These are phyloP conservation scores for Chloris gayana DNA, from an alignment of 176 grass and related monocot genomes.

Conservation along the genomic window DNA sequence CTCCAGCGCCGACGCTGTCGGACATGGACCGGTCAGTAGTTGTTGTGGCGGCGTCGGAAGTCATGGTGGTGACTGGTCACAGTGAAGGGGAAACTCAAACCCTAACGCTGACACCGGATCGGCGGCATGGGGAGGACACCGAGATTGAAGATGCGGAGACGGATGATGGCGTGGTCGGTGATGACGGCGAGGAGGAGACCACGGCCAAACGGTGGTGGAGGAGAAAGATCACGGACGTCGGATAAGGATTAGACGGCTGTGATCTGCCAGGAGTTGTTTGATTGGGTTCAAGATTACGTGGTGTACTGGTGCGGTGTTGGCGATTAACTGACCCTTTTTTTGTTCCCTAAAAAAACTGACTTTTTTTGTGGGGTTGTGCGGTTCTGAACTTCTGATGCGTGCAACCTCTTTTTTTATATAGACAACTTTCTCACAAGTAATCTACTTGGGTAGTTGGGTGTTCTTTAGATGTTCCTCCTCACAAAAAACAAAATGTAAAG, in stretches of 20 bases:
- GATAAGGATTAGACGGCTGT: slow-evolving; percentile 31
- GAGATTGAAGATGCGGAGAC: background rate
- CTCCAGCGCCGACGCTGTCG: background rate
- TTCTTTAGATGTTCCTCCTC: too few species aligned
- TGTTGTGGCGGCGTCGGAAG: too few species aligned
- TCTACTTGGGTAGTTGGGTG: too few species aligned
- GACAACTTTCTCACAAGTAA: too few species aligned
- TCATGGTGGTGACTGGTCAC: background rate
- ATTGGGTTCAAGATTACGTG: background rate
- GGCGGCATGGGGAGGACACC: too few species aligned
- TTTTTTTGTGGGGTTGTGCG: background rate
- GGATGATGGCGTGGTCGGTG: background rate
- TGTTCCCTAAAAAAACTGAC: too few species aligned
- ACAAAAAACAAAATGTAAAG: too few species aligned
- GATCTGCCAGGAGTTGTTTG: background rate
- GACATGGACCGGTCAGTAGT: too few species aligned
- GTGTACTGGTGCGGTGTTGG: background rate
- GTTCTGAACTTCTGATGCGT: background rate
- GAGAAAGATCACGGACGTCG: slow-evolving; percentile 1
- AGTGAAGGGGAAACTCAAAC: too few species aligned
- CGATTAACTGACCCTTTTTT: too few species aligned
- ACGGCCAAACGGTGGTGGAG: slow-evolving; percentile 4
- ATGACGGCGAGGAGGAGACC: slow-evolving; percentile 6
- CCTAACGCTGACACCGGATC: too few species aligned
- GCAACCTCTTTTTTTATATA: background rate